phyloP scores from a whole-genome alignment of 1,139 yeast species.

The Saccharomyces pastorianus region DNA sequence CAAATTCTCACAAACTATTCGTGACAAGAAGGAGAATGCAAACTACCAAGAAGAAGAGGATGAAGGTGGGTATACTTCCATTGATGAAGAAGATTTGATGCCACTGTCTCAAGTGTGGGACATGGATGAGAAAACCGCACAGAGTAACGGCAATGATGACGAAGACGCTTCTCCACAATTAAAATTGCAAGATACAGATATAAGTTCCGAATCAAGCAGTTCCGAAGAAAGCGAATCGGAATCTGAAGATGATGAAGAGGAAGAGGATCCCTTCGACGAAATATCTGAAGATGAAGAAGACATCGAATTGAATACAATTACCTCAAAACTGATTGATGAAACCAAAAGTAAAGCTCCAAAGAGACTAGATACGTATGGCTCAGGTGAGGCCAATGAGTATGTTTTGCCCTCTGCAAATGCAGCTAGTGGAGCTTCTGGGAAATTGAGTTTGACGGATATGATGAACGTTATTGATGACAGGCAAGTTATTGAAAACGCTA shows the following conservation, averaged over 20 bases:
- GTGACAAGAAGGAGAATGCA: constrained; percentile 42
- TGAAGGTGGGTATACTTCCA: constrained; percentile 39
- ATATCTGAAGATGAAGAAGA: constrained; percentile 34
- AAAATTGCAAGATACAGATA: constrained; percentile 15
- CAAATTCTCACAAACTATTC: constrained; percentile 57
- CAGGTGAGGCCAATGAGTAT: constrained; percentile 59
- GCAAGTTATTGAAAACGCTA: constrained; percentile 40
- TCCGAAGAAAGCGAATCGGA: constrained; percentile 23
- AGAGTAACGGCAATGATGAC: constrained; percentile 36
- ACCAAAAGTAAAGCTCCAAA: constrained; percentile 35
- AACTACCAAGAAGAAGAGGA: constrained; percentile 37
- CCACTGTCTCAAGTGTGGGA: constrained; percentile 87
- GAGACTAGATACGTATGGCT: constrained; percentile 41
- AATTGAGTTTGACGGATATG: constrained; percentile 68
- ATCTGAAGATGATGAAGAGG: constrained; percentile 22
- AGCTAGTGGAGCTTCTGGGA: constrained; percentile 35
- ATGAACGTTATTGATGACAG: constrained; percentile 51
- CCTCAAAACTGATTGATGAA: constrained; percentile 27
- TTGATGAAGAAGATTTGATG: constrained; percentile 68
- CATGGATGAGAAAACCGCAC: constrained; percentile 48
- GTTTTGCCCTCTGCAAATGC: constrained; percentile 44
- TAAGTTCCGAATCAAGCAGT: constrained; percentile 22
- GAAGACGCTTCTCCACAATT: constrained; percentile 13
- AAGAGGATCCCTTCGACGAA: constrained; percentile 34
- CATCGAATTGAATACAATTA: constrained; percentile 33